Conservation (phyloP, 345 rosid genomes). For the Boechera divaricarpa region DNA sequence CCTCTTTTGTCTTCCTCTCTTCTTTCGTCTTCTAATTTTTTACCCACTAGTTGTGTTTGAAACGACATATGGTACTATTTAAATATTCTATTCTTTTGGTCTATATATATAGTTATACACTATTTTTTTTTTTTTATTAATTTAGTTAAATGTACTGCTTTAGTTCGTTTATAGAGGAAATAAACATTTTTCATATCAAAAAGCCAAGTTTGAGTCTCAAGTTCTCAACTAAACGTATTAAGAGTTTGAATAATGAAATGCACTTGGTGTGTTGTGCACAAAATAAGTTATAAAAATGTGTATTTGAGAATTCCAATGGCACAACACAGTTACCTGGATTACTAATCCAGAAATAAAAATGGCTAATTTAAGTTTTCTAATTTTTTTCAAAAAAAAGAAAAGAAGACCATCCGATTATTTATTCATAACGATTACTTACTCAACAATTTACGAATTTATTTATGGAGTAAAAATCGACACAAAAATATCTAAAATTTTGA, state of each 20-base stretch:
- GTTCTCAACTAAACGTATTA: neutral
- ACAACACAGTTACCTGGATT: too few species aligned
- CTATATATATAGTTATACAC: neutral
- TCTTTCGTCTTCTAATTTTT: neutral
- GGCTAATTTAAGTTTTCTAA: too few species aligned
- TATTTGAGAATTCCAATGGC: neutral
- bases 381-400: too few species aligned
- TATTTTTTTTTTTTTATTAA: neutral
- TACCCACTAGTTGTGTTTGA: neutral
- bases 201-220: neutral
- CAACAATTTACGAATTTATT: too few species aligned
- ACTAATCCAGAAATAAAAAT: too few species aligned
- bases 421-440: too few species aligned
- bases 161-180: neutral
- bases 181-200: neutral
- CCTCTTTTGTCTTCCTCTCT: constrained; percentile 1
- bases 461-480: too few species aligned
- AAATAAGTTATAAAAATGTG: neutral
- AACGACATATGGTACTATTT: neutral
- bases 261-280: neutral
- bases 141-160: neutral
- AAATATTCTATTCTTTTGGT: neutral
- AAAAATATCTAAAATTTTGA: too few species aligned
- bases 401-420: too few species aligned
- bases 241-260: neutral